Evolutionary conservation across 1,139 yeast species (phyloP).

Genomic region (Candida labiduridarum): DNA sequence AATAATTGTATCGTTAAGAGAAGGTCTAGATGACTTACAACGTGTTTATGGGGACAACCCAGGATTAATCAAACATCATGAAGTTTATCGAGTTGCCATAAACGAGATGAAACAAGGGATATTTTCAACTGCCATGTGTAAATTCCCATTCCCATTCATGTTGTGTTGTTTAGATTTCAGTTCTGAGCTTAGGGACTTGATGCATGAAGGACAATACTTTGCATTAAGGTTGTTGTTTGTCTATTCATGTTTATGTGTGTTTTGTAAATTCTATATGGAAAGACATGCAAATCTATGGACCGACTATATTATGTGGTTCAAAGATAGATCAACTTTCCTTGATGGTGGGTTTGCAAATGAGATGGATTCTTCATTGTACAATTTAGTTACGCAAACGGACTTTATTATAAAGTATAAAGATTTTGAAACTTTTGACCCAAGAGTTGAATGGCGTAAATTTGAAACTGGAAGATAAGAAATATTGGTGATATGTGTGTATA

Average conservation of each 20-base stretch:
- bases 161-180: constrained; percentile 1
- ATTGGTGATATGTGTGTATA: too few relatives aligned
- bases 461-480: not conserved
- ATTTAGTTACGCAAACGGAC: constrained; percentile 4
- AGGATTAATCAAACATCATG: constrained; percentile 1
- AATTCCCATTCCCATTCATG: constrained; percentile 3
- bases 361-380: constrained; percentile 13
- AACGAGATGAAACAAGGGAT: constrained; percentile 1
- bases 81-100: not conserved
- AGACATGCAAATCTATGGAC: constrained; percentile 12
- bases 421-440: constrained; percentile 1
- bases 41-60: not conserved
- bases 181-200: not conserved
- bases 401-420: constrained; percentile 1
- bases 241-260: constrained; percentile 13
- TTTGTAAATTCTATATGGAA: constrained; percentile 10
- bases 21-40: not conserved
- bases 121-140: not conserved
- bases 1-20: not conserved
- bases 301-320: constrained; percentile 15
- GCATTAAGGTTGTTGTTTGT: constrained; percentile 17
- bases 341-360: constrained; percentile 14
- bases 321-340: constrained; percentile 8
- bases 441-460: not conserved
- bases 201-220: constrained; percentile 8